Evolutionary conservation across 1,284 basidiomycete species (phyloP).

Genomic region (Sphaerobolus stellatus): DNA sequence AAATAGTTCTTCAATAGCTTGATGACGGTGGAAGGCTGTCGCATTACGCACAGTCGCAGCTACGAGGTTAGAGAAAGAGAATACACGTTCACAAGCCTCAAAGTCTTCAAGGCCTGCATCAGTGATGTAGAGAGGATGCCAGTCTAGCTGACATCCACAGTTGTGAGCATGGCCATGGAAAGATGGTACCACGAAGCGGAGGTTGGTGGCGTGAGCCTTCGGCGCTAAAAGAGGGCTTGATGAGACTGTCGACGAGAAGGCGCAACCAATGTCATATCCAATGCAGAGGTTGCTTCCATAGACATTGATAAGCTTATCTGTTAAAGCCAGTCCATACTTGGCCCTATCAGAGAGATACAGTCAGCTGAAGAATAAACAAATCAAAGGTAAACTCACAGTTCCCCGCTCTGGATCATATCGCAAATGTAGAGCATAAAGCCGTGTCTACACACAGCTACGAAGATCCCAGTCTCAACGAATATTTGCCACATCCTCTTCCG

Average conservation of each 20-base stretch:
- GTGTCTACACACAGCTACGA: constrained; percentile 16
- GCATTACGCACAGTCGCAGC: constrained; percentile 23
- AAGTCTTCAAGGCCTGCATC: constrained; percentile 33
- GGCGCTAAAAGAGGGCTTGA: constrained; percentile 27
- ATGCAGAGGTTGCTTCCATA: constrained; percentile 20
- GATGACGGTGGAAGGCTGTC: constrained; percentile 25
- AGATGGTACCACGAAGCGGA: constrained; percentile 21
- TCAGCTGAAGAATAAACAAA: background rate
- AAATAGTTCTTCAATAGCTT: constrained; percentile 22
- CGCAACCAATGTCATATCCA: constrained; percentile 39
- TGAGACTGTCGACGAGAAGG: constrained; percentile 25
- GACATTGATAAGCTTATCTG: constrained; percentile 24
- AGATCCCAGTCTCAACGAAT: constrained; percentile 35
- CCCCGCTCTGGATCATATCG: constrained; percentile 23
- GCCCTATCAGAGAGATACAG: constrained; percentile 21
- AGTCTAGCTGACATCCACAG: constrained; percentile 23
- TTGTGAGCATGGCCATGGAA: constrained; percentile 20
- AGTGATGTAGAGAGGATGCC: constrained; percentile 25
- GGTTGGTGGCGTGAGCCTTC: constrained; percentile 2
- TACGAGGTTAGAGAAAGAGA: constrained; percentile 31
- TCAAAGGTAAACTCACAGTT: constrained; percentile 19
- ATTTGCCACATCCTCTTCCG: constrained; percentile 31
- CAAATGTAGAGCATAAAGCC: constrained; percentile 1
- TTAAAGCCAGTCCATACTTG: constrained; percentile 35
- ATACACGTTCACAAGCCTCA: constrained; percentile 32